phyloP scores from a whole-genome alignment of 2,329 filamentous ascomycete species.

The Ophiocordyceps camponoti-rufipedis region DNA sequence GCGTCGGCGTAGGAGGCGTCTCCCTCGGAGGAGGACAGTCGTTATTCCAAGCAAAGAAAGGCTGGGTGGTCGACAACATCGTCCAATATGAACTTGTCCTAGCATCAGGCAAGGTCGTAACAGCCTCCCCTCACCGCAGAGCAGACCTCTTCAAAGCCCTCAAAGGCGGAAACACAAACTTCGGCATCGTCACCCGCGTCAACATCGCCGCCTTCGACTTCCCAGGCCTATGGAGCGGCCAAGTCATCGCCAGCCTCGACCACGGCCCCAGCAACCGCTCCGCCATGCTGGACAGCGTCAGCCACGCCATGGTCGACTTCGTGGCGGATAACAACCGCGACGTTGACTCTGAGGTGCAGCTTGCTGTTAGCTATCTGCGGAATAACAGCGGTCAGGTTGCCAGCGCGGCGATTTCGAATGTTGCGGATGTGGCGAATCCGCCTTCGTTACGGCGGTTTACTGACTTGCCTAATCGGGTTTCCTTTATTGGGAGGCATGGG shows the following conservation, averaged over 20 bases:
- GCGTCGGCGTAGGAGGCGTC: slow-evolving; percentile 7
- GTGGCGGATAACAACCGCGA: background rate
- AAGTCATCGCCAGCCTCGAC: background rate
- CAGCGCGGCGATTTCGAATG: background rate
- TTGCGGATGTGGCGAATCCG: background rate
- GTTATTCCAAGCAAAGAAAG: slow-evolving; percentile 6
- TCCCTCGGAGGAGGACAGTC: slow-evolving; percentile 5
- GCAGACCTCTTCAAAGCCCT: slow-evolving; percentile 27
- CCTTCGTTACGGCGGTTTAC: background rate
- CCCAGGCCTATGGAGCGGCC: background rate
- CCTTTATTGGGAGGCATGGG: background rate
- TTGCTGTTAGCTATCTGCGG: background rate
- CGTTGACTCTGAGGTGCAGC: background rate
- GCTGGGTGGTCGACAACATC: slow-evolving; percentile 25
- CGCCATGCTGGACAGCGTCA: background rate
- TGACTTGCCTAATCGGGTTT: background rate
- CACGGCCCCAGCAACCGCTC: background rate
- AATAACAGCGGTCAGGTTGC: background rate
- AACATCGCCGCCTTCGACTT: slow-evolving; percentile 8
- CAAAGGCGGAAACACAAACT: slow-evolving; percentile 28
- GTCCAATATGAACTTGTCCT: slow-evolving; percentile 25
- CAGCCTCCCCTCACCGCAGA: slow-evolving; percentile 12
- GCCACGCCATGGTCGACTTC: background rate
- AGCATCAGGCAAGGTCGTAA: slow-evolving; percentile 20
- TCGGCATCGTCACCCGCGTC: slow-evolving; percentile 19